These are phyloP conservation scores for Yamadazyma dendronema DNA, from an alignment of 1,139 yeast genomes.

Conservation along the genomic window DNA sequence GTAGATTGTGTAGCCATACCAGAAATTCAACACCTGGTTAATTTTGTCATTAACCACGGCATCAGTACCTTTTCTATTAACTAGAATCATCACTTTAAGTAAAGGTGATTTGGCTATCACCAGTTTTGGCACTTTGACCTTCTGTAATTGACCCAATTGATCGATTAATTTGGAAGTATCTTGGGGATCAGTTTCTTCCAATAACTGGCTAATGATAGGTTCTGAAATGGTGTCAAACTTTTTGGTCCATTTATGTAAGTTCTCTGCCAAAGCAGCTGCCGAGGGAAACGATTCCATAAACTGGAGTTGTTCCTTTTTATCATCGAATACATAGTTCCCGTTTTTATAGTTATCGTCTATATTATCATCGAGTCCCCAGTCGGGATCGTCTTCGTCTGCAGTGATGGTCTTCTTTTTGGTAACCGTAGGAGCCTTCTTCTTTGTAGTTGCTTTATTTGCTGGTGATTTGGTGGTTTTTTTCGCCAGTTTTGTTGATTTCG, in stretches of 20 bases:
- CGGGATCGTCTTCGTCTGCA: conserved; percentile 27
- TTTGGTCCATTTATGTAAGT: conserved; percentile 15
- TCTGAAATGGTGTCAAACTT: conserved; percentile 22
- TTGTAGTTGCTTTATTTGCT: conserved; percentile 1
- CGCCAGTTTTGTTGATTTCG: conserved; percentile 8
- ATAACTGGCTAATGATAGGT: conserved; percentile 7
- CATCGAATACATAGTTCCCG: conserved; percentile 39
- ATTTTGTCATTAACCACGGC: conserved; percentile 21
- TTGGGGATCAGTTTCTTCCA: conserved; percentile 7
- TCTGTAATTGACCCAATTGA: conserved; percentile 20
- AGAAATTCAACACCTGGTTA: conserved; percentile 21
- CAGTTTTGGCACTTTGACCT: conserved; percentile 26
- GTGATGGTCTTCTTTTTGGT: not conserved
- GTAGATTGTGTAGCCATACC: conserved; percentile 21
- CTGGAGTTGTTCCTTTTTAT: conserved; percentile 27
- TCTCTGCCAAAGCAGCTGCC: conserved; percentile 20
- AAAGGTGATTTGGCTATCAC: conserved; percentile 31
- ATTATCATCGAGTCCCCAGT: conserved; percentile 44
- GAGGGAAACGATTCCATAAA: conserved; percentile 27
- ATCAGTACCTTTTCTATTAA: conserved; percentile 27
- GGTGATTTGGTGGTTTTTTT: conserved; percentile 4
- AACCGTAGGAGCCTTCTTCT: not conserved
- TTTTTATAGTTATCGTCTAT: conserved; percentile 20
- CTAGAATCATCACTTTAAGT: conserved; percentile 31
- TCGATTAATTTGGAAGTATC: conserved; percentile 2